Conservation (phyloP, 441 rosid species). For the Manihot esculenta region DNA sequence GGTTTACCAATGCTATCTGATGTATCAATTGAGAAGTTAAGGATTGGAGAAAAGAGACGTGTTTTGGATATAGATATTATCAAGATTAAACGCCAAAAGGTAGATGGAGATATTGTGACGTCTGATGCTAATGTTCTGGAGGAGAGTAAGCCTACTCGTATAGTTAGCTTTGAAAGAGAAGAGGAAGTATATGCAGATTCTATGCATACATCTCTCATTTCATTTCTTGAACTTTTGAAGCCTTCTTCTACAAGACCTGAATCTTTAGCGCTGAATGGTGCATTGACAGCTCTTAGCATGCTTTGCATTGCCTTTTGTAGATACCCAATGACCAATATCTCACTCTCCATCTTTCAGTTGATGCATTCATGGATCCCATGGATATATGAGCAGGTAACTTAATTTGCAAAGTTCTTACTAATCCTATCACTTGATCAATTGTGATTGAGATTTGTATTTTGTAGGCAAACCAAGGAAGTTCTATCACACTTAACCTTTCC, state of each 20-base stretch:
- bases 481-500: slow-evolving; percentile 49
- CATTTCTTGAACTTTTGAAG: slow-evolving; percentile 59
- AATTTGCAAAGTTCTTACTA: slow-evolving; percentile 23
- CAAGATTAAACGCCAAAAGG: slow-evolving; percentile 65
- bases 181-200: slow-evolving; percentile 51
- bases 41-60: slow-evolving; percentile 68
- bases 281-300: slow-evolving; percentile 79
- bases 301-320: slow-evolving; percentile 74
- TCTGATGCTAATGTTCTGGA: slow-evolving; percentile 32
- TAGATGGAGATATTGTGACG: slow-evolving; percentile 44
- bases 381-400: slow-evolving; percentile 72
- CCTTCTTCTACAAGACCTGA: slow-evolving; percentile 46
- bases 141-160: slow-evolving; percentile 38
- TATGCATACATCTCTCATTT: slow-evolving; percentile 53
- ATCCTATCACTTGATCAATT: slow-evolving; percentile 3
- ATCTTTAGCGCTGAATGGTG: slow-evolving; percentile 53
- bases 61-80: slow-evolving; percentile 37
- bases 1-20: slow-evolving; percentile 33
- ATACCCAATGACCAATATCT: slow-evolving; percentile 55
- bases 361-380: slow-evolving; percentile 86
- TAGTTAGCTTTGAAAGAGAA: slow-evolving; percentile 41
- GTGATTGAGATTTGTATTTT: slow-evolving; percentile 29
- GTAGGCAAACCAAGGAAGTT: slow-evolving; percentile 59
- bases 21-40: slow-evolving; percentile 36
- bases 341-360: slow-evolving; percentile 53